These are phyloP conservation scores for Piedraia hortae DNA, from an alignment of 2,329 filamentous ascomycete species.

Conservation along the genomic window DNA sequence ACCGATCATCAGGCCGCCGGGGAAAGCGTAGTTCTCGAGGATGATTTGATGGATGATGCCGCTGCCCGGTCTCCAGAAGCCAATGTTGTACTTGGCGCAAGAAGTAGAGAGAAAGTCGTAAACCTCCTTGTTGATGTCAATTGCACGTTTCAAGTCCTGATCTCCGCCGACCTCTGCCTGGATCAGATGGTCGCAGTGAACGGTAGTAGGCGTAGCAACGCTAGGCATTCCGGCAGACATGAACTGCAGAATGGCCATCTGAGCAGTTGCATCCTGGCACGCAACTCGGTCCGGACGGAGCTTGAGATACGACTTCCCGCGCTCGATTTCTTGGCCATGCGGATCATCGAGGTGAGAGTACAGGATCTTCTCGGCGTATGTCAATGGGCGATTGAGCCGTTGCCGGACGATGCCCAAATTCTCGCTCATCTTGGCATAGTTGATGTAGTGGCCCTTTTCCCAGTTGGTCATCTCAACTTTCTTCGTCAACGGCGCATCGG, in stretches of 20 bases:
- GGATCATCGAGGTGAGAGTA: conserved; percentile 98
- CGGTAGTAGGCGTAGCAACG: conserved; percentile 79
- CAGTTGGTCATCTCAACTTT: conserved; percentile 97
- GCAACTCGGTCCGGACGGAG: conserved; percentile 91
- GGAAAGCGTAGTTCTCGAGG: conserved; percentile 97
- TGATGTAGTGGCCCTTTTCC: conserved; percentile 91
- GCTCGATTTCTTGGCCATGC: conserved; percentile 84
- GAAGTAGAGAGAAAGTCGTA: conserved; percentile 88
- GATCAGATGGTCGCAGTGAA: conserved; percentile 98
- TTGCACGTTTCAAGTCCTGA: conserved; percentile 77
- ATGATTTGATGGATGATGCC: conserved; percentile 99
- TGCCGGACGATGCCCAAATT: conserved; percentile 75
- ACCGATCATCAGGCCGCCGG: conserved; percentile 88
- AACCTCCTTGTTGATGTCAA: conserved; percentile 94
- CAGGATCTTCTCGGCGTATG: conserved; percentile 92
- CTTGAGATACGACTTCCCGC: conserved; percentile 85
- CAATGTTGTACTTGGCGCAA: conserved; percentile 98
- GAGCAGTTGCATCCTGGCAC: conserved; percentile 96
- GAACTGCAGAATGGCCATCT: conserved; percentile 99
- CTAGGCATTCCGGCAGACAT: conserved; percentile 95
- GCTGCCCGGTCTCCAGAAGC: conserved; percentile 96
- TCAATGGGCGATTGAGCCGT: conserved; percentile 77
- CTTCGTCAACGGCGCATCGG: conserved; percentile 62
- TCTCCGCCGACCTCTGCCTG: conserved; percentile 81
- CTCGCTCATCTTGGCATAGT: conserved; percentile 97